phyloP scores from a whole-genome alignment of 495 filamentous ascomycete species.

The Evernia prunastri region DNA sequence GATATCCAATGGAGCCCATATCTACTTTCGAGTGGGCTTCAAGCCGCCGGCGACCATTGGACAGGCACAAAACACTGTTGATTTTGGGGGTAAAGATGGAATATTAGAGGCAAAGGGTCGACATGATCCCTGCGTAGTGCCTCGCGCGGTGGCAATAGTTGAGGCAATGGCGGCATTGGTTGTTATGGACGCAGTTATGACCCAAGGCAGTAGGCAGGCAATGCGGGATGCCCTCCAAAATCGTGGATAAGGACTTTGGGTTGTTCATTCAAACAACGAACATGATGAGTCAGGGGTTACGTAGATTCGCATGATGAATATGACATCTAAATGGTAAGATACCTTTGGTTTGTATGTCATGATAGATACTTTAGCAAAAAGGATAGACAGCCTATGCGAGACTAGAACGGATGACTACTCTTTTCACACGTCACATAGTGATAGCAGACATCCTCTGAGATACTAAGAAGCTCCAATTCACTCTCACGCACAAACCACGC shows the following conservation, averaged over 20 bases:
- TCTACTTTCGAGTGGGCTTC: slow-evolving; percentile 95
- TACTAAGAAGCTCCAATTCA: no score
- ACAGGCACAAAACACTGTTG: slow-evolving; percentile 78
- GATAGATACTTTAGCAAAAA: not conserved
- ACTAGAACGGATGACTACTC: not conserved
- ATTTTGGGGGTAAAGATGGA: slow-evolving; percentile 69
- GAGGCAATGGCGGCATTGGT: slow-evolving; percentile 92
- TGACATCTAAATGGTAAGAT: not conserved
- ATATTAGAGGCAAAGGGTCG: slow-evolving; percentile 87
- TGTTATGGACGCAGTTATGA: slow-evolving; percentile 84
- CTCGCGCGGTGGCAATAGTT: slow-evolving; percentile 89
- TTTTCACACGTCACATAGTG: not conserved
- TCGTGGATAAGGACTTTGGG: not conserved
- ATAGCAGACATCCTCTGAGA: not conserved
- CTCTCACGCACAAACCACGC: not conserved
- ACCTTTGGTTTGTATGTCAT: not conserved
- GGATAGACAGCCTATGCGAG: not conserved
- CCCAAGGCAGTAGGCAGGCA: slow-evolving; percentile 64
- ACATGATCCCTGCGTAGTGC: slow-evolving; percentile 94
- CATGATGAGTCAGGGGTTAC: not conserved
- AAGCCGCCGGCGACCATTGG: slow-evolving; percentile 95
- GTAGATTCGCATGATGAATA: not conserved
- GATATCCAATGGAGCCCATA: slow-evolving; percentile 87
- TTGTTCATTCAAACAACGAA: not conserved
- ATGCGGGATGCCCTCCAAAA: slow-evolving; percentile 13